These are phyloP conservation scores for Pseudocercospora eumusae DNA, from an alignment of 2,329 filamentous ascomycete species.

Conservation along the genomic window DNA sequence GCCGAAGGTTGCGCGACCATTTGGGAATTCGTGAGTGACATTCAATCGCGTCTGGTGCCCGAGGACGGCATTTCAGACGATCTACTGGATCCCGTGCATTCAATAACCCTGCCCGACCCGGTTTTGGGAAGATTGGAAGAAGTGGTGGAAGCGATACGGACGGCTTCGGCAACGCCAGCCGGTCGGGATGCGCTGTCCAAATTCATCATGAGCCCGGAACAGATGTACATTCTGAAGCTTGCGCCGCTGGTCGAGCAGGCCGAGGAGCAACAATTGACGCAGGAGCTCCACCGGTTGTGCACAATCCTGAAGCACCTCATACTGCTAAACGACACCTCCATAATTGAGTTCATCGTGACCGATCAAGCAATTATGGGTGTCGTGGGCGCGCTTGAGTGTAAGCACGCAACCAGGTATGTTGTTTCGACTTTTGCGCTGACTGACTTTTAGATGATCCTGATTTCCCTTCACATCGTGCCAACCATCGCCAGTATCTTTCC, in stretches of 20 bases:
- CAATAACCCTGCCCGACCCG: constrained; percentile 74
- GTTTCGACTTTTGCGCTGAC: constrained; percentile 37
- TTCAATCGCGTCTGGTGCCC: constrained; percentile 71
- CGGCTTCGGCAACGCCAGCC: constrained; percentile 69
- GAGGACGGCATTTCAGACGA: constrained; percentile 92
- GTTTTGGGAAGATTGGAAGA: constrained; percentile 81
- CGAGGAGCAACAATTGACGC: constrained; percentile 84
- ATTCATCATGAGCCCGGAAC: constrained; percentile 76
- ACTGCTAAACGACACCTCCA: constrained; percentile 87
- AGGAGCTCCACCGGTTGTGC: constrained; percentile 86
- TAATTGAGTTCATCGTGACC: constrained; percentile 90
- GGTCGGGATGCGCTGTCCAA: constrained; percentile 87
- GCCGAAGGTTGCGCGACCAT: constrained; percentile 89
- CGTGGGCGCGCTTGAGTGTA: constrained; percentile 88
- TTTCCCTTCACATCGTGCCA: constrained; percentile 95
- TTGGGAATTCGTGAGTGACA: constrained; percentile 89
- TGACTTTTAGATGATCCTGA: constrained; percentile 74
- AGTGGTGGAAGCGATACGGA: constrained; percentile 80
- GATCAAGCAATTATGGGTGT: constrained; percentile 88
- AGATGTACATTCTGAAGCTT: constrained; percentile 75
- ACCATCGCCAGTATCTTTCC: constrained; percentile 89
- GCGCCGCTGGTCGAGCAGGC: constrained; percentile 84
- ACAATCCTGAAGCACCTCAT: constrained; percentile 98
- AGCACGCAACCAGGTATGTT: constrained; percentile 30
- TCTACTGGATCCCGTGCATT: constrained; percentile 69